These are phyloP conservation scores for Golubevia pallescens DNA, from an alignment of 1,284 basidiomycete species.

Conservation along the genomic window DNA sequence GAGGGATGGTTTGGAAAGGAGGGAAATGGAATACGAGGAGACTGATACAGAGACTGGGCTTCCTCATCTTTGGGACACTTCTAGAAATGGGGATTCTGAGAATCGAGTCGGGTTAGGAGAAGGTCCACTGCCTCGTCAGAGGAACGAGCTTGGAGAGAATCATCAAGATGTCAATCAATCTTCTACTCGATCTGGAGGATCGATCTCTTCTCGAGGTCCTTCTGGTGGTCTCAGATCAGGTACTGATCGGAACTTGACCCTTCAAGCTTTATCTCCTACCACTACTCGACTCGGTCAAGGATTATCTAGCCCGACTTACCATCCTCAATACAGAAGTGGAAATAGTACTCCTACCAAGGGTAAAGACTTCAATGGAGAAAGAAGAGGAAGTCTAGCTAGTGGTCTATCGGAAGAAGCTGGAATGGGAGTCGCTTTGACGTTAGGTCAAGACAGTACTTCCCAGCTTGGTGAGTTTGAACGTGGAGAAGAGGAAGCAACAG, in stretches of 20 bases:
- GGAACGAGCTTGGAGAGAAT: neutral
- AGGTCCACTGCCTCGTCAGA: neutral
- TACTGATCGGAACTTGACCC: neutral
- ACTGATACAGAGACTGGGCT: neutral
- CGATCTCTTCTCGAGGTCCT: neutral
- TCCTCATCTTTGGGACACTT: neutral
- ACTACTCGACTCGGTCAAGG: neutral
- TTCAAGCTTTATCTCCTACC: neutral
- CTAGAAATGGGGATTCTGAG: neutral
- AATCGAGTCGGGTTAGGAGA: neutral
- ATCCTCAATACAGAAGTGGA: neutral
- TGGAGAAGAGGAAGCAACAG: too few species aligned
- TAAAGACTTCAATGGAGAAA: neutral
- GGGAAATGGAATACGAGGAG: neutral
- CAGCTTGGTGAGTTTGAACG: neutral
- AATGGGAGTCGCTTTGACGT: neutral
- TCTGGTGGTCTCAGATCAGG: neutral
- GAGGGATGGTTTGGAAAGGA: neutral
- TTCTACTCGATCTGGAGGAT: neutral
- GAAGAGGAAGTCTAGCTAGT: neutral
- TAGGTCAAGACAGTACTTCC: neutral
- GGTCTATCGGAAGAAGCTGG: neutral
- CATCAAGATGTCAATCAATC: neutral
- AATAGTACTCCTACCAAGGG: neutral
- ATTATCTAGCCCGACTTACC: neutral